Conservation (phyloP, 345 rosid genomes). For the Balakata baccata region DNA sequence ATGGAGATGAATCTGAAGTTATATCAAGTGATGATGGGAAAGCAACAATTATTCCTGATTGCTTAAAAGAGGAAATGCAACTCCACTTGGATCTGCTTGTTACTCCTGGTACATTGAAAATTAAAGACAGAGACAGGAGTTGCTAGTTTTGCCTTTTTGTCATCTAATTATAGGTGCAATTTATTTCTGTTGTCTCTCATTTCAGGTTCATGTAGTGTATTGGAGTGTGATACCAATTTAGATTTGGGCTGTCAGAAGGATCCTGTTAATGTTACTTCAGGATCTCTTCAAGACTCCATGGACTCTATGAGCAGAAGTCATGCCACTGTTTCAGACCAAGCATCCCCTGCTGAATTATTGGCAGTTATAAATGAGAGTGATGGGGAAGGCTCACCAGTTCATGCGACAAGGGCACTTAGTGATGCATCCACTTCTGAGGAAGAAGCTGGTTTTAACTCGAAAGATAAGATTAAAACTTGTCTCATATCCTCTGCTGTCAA, state of each 20-base stretch:
- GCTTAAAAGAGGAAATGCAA: slow-evolving; percentile 2
- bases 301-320: slow-evolving; percentile 28
- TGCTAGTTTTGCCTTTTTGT: neutral
- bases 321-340: slow-evolving; percentile 22
- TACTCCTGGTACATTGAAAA: slow-evolving; percentile 33
- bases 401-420: slow-evolving; percentile 5
- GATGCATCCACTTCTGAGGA: slow-evolving; percentile 14
- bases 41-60: slow-evolving; percentile 12
- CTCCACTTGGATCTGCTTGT: slow-evolving; percentile 29
- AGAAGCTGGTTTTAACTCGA: slow-evolving; percentile 13
- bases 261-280: slow-evolving; percentile 16
- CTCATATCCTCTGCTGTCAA: slow-evolving; percentile 6
- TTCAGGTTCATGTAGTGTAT: slow-evolving; percentile 28
- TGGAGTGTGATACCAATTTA: slow-evolving; percentile 21
- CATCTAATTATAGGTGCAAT: neutral
- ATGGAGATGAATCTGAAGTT: slow-evolving; percentile 18
- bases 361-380: slow-evolving; percentile 9
- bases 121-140: slow-evolving; percentile 1
- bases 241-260: slow-evolving; percentile 14
- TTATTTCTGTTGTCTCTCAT: neutral
- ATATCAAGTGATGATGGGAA: slow-evolving; percentile 20
- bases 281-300: slow-evolving; percentile 17
- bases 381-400: slow-evolving; percentile 13
- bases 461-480: slow-evolving; percentile 17
- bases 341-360: slow-evolving; percentile 3